Base-by-base conservation (phyloP, 306 rosid genomes). In the Hippophae rhamnoides region DNA sequence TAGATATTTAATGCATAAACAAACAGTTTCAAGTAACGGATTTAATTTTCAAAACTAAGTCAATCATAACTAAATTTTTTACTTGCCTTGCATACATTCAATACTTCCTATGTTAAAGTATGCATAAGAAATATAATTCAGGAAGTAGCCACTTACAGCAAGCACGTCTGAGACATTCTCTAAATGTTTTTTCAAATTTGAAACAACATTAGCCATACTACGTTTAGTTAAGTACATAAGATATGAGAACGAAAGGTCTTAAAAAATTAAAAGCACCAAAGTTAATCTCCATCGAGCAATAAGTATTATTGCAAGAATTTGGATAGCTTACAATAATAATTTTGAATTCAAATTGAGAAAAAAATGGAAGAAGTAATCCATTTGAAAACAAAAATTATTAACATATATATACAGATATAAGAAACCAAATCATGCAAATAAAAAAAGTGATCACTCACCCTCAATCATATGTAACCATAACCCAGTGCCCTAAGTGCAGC, bases 381-480 rank as follows among this genome's bases (percentile, higher is more conserved):
- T 18, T 1, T 13, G 10, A 11, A 41, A 49, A 41, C 44, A 26
- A 31, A 23, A 50, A 61, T 18, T 27, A 58, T 49, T 51, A 44
- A 68, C 43, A 70, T n/a, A 13, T 61, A 70, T n/a, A 13, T 61
- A 65, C 10, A 60, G 7, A 50, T 51, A 42, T 5, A 51, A 42
- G 11, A 63, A 66, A 60, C 26, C 54, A 62, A 66, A 11, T 6
- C n/a, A 63, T 38, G 13, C 11, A 48, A 27, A 13, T 54, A 38
- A 53, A 41, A 13, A 68, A 10, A 46, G 31, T 11, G 56, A 67
- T 25, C 41, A 25, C 57, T 43, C 60, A 93, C 99, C 99, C 89
- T 93, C 97, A 85, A 88, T 90, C 94, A 74, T 97, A 93, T 88
- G 85, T 93, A 93, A 50, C 90, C 94, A 57, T 93, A 93, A 61